Evolutionary conservation across 208 protist species (phyloP).

Genomic region (Wallacemonas collosoma): DNA sequence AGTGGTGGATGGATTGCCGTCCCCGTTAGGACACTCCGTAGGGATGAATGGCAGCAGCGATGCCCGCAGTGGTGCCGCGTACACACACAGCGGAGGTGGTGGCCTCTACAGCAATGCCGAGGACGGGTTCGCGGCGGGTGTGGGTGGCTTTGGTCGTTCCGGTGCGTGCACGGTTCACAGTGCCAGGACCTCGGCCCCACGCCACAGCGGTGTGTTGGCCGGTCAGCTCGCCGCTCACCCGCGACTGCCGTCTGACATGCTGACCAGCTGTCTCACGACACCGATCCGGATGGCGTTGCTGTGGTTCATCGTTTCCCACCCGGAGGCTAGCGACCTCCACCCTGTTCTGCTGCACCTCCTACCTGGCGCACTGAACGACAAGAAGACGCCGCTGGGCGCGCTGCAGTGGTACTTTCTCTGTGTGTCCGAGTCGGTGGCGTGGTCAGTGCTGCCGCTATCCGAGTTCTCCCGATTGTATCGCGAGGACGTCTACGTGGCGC

Average conservation of each 20-base stretch:
- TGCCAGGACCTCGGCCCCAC: neutral
- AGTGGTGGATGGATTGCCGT: neutral
- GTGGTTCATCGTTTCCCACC: constrained; percentile 88
- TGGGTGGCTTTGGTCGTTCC: neutral
- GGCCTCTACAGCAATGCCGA: neutral
- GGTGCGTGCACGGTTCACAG: constrained; percentile 6
- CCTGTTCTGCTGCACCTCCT: constrained; percentile 77
- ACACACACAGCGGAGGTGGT: neutral
- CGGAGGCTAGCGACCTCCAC: constrained; percentile 60
- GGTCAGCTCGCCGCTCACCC: constrained; percentile 43
- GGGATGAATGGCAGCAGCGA: constrained; percentile 3
- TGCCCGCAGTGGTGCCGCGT: constrained; percentile 1
- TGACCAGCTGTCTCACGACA: constrained; percentile 99
- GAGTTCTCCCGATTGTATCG: constrained; percentile 87
- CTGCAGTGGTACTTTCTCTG: constrained; percentile 99
- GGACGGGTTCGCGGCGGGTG: neutral
- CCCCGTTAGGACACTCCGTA: neutral
- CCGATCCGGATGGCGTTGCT: constrained; percentile 96
- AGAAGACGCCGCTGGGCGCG: constrained; percentile 96
- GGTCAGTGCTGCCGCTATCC: constrained; percentile 90
- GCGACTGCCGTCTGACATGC: constrained; percentile 93
- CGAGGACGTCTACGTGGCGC: constrained; percentile 97
- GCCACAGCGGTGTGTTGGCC: neutral
- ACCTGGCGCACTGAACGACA: constrained; percentile 76
- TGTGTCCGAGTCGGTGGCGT: constrained; percentile 99